Percentiles rank a stretch among this genome's conserved stretches.
Evolutionary conservation across 1,139 yeast genomes (phyloP).

Genomic region (Nakaseomyces glabratus): DNA sequence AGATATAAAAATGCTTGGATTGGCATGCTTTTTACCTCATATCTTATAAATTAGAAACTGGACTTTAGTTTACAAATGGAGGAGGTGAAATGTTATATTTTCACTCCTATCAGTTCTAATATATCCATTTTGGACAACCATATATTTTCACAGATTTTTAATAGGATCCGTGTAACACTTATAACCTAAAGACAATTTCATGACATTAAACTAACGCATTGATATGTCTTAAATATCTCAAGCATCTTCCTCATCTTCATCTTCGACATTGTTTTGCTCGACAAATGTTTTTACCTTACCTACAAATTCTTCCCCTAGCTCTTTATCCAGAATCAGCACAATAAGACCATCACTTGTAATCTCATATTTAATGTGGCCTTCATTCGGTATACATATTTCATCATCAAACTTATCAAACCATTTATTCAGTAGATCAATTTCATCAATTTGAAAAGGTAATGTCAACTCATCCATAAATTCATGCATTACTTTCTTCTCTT

Average conservation of each 20-base stretch:
- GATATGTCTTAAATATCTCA: too few relatives aligned
- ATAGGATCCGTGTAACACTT: too few relatives aligned
- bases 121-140: too few relatives aligned
- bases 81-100: too few relatives aligned
- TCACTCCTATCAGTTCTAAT: too few relatives aligned
- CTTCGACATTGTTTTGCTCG: constrained; percentile 8
- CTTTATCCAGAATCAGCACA: constrained; percentile 43
- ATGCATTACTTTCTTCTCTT: constrained; percentile 20
- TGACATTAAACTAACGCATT: too few relatives aligned
- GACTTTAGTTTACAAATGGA: too few relatives aligned
- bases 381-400: constrained; percentile 54
- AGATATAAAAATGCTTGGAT: too few relatives aligned
- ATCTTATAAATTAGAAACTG: too few relatives aligned
- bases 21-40: too few relatives aligned
- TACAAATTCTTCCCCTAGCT: constrained; percentile 22
- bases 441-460: constrained; percentile 37
- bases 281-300: constrained; percentile 26
- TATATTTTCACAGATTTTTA: too few relatives aligned
- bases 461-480: constrained; percentile 28
- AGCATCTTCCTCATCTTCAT: background rate
- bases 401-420: constrained; percentile 59
- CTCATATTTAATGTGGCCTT: constrained; percentile 58
- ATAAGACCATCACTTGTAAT: constrained; percentile 67
- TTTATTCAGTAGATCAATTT: constrained; percentile 48
- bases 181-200: too few relatives aligned